Conservation (phyloP, 1,284 basidiomycete genomes). For the Boletellus deceptivus region DNA sequence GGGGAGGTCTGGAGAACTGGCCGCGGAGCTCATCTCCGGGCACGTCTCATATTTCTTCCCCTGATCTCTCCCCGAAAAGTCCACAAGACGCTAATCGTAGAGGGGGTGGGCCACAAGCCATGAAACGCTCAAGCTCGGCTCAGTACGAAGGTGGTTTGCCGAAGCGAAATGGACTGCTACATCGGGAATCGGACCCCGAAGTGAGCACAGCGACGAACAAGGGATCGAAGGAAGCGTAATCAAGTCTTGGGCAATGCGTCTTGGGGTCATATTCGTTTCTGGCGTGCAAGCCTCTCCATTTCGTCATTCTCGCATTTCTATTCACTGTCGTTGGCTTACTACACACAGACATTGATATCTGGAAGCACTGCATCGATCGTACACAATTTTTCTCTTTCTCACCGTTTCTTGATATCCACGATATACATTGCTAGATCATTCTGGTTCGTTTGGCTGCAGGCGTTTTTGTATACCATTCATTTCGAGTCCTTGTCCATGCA, state of each 20-base stretch:
- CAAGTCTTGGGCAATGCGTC: slow-evolving; percentile 11
- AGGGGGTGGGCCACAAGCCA: slow-evolving; percentile 17
- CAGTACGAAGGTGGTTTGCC: slow-evolving; percentile 26
- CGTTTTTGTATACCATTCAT: slow-evolving; percentile 21
- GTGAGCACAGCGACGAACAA: slow-evolving; percentile 24
- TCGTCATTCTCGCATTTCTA: slow-evolving; percentile 2
- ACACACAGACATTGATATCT: slow-evolving; percentile 13
- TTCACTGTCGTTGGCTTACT: slow-evolving; percentile 10
- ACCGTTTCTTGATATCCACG: slow-evolving; percentile 21
- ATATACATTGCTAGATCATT: slow-evolving; percentile 27
- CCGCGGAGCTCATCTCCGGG: slow-evolving; percentile 10
- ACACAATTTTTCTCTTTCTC: slow-evolving; percentile 5
- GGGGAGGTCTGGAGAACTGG: slow-evolving; percentile 5
- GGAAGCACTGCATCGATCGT: slow-evolving; percentile 8
- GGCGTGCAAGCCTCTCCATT: slow-evolving; percentile 6
- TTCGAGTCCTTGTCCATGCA: neutral
- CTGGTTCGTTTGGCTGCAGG: slow-evolving; percentile 7
- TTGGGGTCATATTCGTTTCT: slow-evolving; percentile 4
- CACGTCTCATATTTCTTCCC: slow-evolving; percentile 11
- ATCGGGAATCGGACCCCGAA: slow-evolving; percentile 34
- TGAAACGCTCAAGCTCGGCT: slow-evolving; percentile 33
- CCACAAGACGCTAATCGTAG: slow-evolving; percentile 13
- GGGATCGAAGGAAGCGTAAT: slow-evolving; percentile 54
- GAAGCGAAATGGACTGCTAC: slow-evolving; percentile 30
- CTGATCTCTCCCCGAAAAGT: slow-evolving; percentile 10